Conservation (phyloP, 306 rosid genomes). For the Vicia villosa region DNA sequence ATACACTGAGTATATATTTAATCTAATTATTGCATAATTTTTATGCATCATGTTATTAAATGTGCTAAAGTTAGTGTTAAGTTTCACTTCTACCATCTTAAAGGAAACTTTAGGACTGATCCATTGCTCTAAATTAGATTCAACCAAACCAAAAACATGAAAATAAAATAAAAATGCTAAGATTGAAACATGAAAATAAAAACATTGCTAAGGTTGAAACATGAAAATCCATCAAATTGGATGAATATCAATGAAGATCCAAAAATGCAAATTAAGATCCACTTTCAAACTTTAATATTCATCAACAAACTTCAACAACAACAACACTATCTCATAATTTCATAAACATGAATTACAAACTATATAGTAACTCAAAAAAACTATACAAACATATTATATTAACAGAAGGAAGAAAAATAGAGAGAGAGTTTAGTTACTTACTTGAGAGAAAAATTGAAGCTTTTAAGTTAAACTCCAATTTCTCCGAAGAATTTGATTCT, state of each 20-base stretch:
- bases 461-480: slow-evolving; percentile 26
- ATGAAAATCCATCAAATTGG: not conserved
- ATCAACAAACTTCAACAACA: slow-evolving; percentile 17
- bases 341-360: not conserved
- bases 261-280: slow-evolving; percentile 23
- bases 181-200: not conserved
- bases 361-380: not conserved
- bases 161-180: not conserved
- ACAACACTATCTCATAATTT: not conserved
- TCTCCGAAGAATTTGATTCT: slow-evolving; percentile 21
- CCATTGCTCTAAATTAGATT: slow-evolving; percentile 11
- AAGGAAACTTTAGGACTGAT: not conserved
- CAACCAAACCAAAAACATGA: slow-evolving; percentile 27
- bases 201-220: not conserved
- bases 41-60: not conserved
- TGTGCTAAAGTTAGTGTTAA: not conserved
- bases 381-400: not conserved
- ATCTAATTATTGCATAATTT: not conserved
- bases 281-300: too few species aligned
- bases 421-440: slow-evolving; percentile 21
- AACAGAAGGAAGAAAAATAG: not conserved
- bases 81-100: not conserved
- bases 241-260: slow-evolving; percentile 4
- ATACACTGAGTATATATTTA: too few species aligned
- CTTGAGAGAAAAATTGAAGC: slow-evolving; percentile 26